Percentiles rank a stretch among this genome's conserved stretches.
Conservation (phyloP, 2,329 filamentous ascomycete genomes). For the Hypomyces rosellus region DNA sequence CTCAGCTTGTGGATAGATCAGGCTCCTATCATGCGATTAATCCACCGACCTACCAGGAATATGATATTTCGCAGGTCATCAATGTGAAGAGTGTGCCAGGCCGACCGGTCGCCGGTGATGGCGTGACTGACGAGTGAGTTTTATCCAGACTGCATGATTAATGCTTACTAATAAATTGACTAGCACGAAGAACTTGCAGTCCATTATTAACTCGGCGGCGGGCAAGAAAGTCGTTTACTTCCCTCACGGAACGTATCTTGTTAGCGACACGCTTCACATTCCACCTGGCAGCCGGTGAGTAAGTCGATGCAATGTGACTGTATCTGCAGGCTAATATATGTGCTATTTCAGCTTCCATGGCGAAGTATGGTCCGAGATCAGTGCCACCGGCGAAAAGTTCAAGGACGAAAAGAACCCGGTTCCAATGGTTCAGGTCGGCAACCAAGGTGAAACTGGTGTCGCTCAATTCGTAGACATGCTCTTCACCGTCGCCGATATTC, state of each 20-base stretch:
- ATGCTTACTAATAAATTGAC: neutral
- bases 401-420: constrained; percentile 34
- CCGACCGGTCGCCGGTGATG: constrained; percentile 35
- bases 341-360: constrained; percentile 8
- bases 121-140: constrained; percentile 26
- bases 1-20: constrained; percentile 8
- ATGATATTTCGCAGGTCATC: constrained; percentile 33
- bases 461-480: constrained; percentile 45
- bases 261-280: constrained; percentile 48
- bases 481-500: constrained; percentile 40
- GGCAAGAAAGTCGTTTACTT: constrained; percentile 35
- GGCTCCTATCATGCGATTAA: constrained; percentile 10
- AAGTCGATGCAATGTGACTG: neutral
- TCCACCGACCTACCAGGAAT: constrained; percentile 30
- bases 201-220: constrained; percentile 14
- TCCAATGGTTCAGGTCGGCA: constrained; percentile 44
- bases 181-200: constrained; percentile 14
- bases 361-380: constrained; percentile 24
- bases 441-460: constrained; percentile 37
- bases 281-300: constrained; percentile 17
- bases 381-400: constrained; percentile 40
- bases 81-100: constrained; percentile 39
- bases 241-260: constrained; percentile 40
- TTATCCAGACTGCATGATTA: constrained; percentile 11
- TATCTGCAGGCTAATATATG: neutral